These are phyloP conservation scores for Taphrina sp. DNA, from an alignment of 1,139 yeast genomes.

Conservation along the genomic window DNA sequence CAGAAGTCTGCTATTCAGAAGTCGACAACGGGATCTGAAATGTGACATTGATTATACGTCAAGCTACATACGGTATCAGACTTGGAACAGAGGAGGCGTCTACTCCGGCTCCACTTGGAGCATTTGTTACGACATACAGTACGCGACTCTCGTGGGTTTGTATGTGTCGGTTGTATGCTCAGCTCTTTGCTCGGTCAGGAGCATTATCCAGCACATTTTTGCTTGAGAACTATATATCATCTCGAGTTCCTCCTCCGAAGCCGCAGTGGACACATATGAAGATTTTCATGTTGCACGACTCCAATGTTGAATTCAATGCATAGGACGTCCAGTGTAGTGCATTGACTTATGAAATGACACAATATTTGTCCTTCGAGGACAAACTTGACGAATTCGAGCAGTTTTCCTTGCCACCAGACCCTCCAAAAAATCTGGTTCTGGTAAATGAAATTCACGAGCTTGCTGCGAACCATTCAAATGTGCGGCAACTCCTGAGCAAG, in stretches of 20 bases:
- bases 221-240: too few relatives aligned
- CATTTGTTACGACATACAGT: too few relatives aligned
- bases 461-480: background rate
- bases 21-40: background rate
- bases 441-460: constrained; percentile 1
- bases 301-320: too few relatives aligned
- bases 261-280: background rate
- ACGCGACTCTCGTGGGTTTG: too few relatives aligned
- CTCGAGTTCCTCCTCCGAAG: too few relatives aligned
- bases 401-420: constrained; percentile 5
- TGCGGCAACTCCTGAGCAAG: background rate
- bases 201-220: too few relatives aligned
- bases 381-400: constrained; percentile 3
- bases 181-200: too few relatives aligned
- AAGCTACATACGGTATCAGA: background rate
- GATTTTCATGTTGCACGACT: too few relatives aligned
- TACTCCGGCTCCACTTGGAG: too few relatives aligned
- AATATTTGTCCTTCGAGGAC: background rate
- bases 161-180: too few relatives aligned
- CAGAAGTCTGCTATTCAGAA: background rate
- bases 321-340: too few relatives aligned
- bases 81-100: background rate
- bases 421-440: background rate
- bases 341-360: too few relatives aligned
- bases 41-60: background rate